A percentile compares a stretch with the other conserved stretches of the same genome.
These are phyloP conservation scores for Phallus indusiatus DNA, from an alignment of 768 basidiomycete genomes.

Conservation along the genomic window DNA sequence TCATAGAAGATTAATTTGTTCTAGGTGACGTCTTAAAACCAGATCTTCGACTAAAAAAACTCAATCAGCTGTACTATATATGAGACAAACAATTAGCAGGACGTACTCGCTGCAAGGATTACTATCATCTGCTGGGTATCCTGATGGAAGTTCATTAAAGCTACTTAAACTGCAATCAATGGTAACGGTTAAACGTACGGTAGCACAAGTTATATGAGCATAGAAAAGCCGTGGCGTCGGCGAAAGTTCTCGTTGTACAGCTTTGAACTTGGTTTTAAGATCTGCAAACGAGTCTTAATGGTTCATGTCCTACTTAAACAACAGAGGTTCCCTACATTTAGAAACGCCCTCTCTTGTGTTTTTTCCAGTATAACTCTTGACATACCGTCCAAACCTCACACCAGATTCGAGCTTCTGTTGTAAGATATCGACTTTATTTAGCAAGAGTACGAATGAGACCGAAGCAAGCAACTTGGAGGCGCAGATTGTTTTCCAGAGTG, in stretches of 20 bases:
- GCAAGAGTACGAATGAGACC: conserved; percentile 50
- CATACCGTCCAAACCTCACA: conserved; percentile 42
- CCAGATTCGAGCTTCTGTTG: conserved; percentile 43
- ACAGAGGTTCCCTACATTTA: conserved; percentile 40
- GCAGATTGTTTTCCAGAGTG: conserved; percentile 63
- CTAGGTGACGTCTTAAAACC: conserved; percentile 2
- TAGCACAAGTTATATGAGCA: conserved; percentile 60
- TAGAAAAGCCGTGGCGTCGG: conserved; percentile 48
- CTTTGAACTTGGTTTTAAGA: conserved; percentile 60
- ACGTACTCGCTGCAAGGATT: conserved; percentile 5
- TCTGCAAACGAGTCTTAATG: conserved; percentile 28
- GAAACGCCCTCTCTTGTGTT: conserved; percentile 54
- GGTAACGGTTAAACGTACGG: conserved; percentile 31
- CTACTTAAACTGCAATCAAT: neutral
- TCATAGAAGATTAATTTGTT: conserved; percentile 4
- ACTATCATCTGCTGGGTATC: conserved; percentile 3
- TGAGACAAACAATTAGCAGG: neutral
- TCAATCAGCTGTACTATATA: neutral
- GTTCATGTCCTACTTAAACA: too few species aligned
- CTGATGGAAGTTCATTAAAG: neutral
- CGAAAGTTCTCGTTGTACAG: conserved; percentile 49
- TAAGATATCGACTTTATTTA: conserved; percentile 57
- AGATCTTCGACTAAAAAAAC: conserved; percentile 5
- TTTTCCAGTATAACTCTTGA: conserved; percentile 42
- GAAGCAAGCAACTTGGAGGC: conserved; percentile 52